phyloP scores from a whole-genome alignment of 805 yeast species.

The Candida schatavii region DNA sequence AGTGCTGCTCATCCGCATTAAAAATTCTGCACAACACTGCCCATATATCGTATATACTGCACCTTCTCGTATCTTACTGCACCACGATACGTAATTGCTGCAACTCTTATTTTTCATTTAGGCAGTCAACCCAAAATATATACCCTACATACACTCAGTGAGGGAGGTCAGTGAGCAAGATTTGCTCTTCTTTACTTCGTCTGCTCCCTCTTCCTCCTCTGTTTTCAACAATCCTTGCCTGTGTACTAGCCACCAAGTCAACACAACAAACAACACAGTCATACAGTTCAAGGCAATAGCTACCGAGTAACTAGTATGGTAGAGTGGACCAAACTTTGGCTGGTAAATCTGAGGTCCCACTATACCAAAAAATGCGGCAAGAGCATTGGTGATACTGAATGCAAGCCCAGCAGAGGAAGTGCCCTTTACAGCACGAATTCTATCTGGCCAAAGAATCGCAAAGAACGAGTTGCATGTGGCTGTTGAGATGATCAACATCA shows the following conservation, averaged over 20 bases:
- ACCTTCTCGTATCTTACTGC: no score
- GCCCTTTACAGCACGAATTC: conserved; percentile 14
- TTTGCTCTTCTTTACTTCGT: not conserved
- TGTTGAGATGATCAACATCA: conserved; percentile 13
- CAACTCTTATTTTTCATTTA: no score
- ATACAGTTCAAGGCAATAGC: conserved; percentile 12
- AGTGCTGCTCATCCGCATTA: no score
- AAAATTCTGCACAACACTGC: no score
- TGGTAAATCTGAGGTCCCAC: conserved; percentile 14
- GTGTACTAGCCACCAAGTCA: conserved; percentile 12
- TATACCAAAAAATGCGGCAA: conserved; percentile 12
- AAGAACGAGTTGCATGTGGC: conserved; percentile 13
- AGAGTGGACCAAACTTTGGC: conserved; percentile 14
- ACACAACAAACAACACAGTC: conserved; percentile 7
- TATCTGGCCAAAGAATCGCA: conserved; percentile 17
- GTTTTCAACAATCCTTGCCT: conserved; percentile 11
- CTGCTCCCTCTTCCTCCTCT: no score
- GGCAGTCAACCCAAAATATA: no score
- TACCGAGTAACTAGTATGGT: conserved; percentile 10
- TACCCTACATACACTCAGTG: no score
- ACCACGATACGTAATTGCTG: no score
- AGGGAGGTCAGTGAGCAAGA: no score
- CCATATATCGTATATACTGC: no score
- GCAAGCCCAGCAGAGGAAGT: conserved; percentile 14
- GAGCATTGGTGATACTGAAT: conserved; percentile 14